Conservation (phyloP, 441 rosid genomes). For the Bocquillonia castaneifolia region DNA sequence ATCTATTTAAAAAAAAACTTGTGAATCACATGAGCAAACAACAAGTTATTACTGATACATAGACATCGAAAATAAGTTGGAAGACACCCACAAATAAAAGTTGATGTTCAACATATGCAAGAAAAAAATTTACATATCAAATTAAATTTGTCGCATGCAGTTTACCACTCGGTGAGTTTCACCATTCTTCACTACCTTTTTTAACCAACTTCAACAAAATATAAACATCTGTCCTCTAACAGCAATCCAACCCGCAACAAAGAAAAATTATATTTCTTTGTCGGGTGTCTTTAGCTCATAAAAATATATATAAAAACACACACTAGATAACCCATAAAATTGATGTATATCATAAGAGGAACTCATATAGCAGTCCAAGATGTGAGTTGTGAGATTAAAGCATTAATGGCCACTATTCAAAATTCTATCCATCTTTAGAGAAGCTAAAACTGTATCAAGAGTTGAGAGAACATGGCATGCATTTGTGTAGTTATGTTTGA, state of each 20-base stretch:
- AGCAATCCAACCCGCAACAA: background rate
- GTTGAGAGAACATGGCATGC: slow-evolving; percentile 11
- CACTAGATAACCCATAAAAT: too few species aligned
- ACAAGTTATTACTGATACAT: too few species aligned
- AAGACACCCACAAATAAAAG: background rate
- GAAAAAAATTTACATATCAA: background rate
- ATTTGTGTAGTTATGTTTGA: background rate
- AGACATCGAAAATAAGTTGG: background rate
- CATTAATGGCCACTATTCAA: background rate
- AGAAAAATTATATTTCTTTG: background rate
- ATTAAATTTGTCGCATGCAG: slow-evolving; percentile 2
- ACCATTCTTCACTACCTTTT: background rate
- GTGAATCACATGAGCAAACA: too few species aligned
- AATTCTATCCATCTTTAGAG: background rate
- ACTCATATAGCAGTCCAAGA: slow-evolving; percentile 9
- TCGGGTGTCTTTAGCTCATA: background rate
- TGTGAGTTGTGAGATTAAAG: slow-evolving; percentile 10
- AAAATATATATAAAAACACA: too few species aligned
- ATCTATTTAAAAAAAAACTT: too few species aligned
- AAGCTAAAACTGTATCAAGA: slow-evolving; percentile 14
- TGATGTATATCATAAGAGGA: too few species aligned
- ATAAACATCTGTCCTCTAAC: background rate
- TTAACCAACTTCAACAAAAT: background rate
- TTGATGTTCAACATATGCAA: background rate
- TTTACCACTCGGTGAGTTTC: background rate